Percentiles rank a stretch among this genome's conserved stretches.
Conservation (phyloP, 2,329 filamentous ascomycete species). For the Apiospora koreana region DNA sequence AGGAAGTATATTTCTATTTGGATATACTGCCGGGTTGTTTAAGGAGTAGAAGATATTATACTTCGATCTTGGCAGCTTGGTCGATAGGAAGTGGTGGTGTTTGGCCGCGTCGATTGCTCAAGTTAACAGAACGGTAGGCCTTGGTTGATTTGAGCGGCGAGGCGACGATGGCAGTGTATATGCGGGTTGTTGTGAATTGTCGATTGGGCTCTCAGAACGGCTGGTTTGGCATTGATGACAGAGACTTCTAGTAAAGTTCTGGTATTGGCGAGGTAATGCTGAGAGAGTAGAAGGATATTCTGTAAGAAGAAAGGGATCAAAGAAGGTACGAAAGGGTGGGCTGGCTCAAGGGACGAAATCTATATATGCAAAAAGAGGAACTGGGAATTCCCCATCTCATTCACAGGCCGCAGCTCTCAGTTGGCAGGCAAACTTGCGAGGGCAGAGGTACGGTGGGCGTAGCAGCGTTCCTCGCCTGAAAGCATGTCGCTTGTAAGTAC, state of each 20-base stretch:
- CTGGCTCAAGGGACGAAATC: constrained; percentile 1
- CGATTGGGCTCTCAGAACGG: not conserved
- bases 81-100: not conserved
- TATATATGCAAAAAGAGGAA: constrained; percentile 4
- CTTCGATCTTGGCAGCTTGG: not conserved
- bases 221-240: not conserved
- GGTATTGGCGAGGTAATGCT: not conserved
- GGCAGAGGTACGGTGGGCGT: not conserved
- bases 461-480: not conserved
- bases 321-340: not conserved
- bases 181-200: not conserved
- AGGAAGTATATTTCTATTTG: not conserved
- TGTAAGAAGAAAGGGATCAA: not conserved
- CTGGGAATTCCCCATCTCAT: not conserved
- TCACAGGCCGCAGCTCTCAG: not conserved
- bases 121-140: constrained; percentile 4
- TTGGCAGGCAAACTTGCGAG: not conserved
- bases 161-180: not conserved
- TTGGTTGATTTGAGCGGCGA: not conserved
- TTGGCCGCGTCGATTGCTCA: constrained; percentile 1
- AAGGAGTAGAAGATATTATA: not conserved
- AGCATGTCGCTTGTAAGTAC: constrained; percentile 16
- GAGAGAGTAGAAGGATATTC: not conserved
- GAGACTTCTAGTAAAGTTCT: constrained; percentile 9
- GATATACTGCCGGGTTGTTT: not conserved